A percentile compares a stretch with the other conserved stretches of the same genome.
phyloP scores from a whole-genome alignment of 306 rosid genomes.

The Fragaria iinumae region DNA sequence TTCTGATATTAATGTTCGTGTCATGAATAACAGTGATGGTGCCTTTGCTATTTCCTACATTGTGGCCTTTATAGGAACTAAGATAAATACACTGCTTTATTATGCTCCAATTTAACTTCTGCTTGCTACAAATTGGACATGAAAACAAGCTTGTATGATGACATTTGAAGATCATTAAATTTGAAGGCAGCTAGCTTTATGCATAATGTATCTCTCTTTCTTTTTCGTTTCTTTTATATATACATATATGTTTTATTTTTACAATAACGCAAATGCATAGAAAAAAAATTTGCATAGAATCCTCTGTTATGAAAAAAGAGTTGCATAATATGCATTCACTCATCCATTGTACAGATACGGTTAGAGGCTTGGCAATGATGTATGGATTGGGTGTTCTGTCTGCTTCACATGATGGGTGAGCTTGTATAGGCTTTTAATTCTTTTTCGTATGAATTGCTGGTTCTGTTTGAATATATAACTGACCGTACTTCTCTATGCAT shows the following conservation, averaged over 20 bases:
- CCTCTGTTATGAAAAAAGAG: background rate
- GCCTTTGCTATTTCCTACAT: background rate
- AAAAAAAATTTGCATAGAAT: too few relatives aligned
- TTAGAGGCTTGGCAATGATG: constrained; percentile 85
- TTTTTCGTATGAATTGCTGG: background rate
- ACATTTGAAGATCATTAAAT: background rate
- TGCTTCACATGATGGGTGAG: constrained; percentile 95
- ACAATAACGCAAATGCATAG: background rate
- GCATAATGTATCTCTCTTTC: background rate
- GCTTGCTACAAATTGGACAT: background rate
- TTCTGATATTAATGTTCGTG: background rate
- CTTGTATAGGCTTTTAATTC: constrained; percentile 20
- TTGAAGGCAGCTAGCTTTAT: background rate
- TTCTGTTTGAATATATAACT: constrained; percentile 1
- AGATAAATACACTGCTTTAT: background rate
- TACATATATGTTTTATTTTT: too few relatives aligned
- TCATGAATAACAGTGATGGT: background rate
- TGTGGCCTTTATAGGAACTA: constrained; percentile 5
- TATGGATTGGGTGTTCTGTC: constrained; percentile 83
- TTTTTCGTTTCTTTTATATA: background rate
- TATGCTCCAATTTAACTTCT: background rate
- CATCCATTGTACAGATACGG: constrained; percentile 67
- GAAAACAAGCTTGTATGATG: background rate
- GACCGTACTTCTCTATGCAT: constrained; percentile 2
- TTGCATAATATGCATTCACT: constrained; percentile 20